These are phyloP conservation scores for Candida loeiensis DNA, from an alignment of 805 yeast species.

Conservation along the genomic window DNA sequence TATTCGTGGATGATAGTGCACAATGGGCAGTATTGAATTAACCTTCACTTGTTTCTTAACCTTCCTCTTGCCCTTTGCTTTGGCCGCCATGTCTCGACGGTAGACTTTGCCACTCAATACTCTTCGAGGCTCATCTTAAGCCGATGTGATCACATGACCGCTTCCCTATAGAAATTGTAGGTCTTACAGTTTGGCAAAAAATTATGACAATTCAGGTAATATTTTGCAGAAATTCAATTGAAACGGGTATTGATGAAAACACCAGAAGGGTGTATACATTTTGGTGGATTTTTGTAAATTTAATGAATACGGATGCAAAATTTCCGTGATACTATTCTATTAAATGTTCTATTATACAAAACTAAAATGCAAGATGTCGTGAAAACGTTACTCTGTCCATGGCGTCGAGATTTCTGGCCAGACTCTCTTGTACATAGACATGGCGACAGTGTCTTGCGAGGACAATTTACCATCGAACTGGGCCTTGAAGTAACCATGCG, in stretches of 20 bases:
- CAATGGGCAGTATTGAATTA: background rate
- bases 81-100: too few relatives aligned
- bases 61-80: background rate
- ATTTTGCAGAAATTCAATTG: too few relatives aligned
- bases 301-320: background rate
- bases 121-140: too few relatives aligned
- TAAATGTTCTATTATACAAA: conserved; percentile 7
- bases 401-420: conserved; percentile 66
- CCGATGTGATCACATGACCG: too few relatives aligned
- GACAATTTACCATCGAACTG: conserved; percentile 86
- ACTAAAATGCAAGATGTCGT: conserved; percentile 6
- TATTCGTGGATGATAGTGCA: background rate
- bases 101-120: too few relatives aligned
- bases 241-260: background rate
- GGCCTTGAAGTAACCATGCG: conserved; percentile 97
- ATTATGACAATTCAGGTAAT: too few relatives aligned
- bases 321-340: background rate
- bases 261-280: too few relatives aligned
- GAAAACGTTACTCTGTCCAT: conserved; percentile 23
- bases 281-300: too few relatives aligned
- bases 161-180: too few relatives aligned
- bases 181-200: too few relatives aligned
- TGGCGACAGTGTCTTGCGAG: conserved; percentile 89
- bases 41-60: background rate
- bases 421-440: conserved; percentile 89